Evolutionary conservation across 257 asterid genomes (phyloP).

Genomic region (Jacaranda copaia): DNA sequence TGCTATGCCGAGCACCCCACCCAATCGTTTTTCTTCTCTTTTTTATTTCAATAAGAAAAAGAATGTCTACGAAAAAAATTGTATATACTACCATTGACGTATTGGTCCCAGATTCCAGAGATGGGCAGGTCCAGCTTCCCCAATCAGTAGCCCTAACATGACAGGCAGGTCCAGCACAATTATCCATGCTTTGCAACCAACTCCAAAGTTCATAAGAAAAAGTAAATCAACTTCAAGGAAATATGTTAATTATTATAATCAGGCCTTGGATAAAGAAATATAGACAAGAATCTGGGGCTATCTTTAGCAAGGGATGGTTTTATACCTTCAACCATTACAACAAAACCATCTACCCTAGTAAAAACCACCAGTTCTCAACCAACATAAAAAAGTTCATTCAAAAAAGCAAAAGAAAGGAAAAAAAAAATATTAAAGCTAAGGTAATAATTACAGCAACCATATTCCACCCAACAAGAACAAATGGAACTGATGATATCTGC

Average conservation of each 20-base stretch:
- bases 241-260: not conserved
- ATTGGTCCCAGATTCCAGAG: slow-evolving; percentile 4
- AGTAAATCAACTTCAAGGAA: not conserved
- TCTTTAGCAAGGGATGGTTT: slow-evolving; percentile 10
- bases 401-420: slow-evolving; percentile 45
- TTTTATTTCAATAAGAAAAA: too few species aligned
- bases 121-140: not conserved
- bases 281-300: not conserved
- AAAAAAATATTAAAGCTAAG: slow-evolving; percentile 52
- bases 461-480: slow-evolving; percentile 51
- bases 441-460: slow-evolving; percentile 64
- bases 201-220: not conserved
- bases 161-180: not conserved
- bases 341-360: slow-evolving; percentile 29
- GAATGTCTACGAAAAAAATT: too few species aligned
- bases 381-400: slow-evolving; percentile 32
- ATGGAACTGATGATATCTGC: slow-evolving; percentile 48
- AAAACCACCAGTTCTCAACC: slow-evolving; percentile 29
- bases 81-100: too few species aligned
- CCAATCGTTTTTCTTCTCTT: too few species aligned
- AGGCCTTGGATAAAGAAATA: slow-evolving; percentile 12
- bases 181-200: slow-evolving; percentile 4
- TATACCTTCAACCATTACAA: slow-evolving; percentile 2
- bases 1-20: too few species aligned
- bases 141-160: not conserved